These are phyloP conservation scores for Thuidium tamariscinum DNA, from an alignment of 225 moss, liverwort and hornwort genomes.

Conservation along the genomic window DNA sequence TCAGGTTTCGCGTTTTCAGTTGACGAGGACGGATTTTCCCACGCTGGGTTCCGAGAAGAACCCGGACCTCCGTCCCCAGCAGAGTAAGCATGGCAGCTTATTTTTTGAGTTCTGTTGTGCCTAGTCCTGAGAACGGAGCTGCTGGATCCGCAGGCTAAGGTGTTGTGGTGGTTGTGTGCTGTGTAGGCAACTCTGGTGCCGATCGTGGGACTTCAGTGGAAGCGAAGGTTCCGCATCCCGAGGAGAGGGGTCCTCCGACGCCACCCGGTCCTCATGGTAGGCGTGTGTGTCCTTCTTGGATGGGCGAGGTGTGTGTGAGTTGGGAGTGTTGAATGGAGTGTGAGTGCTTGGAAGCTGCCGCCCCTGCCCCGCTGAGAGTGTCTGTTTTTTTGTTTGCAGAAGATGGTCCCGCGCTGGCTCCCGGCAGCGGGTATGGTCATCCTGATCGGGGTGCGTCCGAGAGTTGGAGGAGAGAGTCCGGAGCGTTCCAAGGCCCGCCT, in stretches of 20 bases:
- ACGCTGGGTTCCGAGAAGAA: conserved; percentile 95
- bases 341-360: background rate
- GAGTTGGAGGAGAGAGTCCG: conserved; percentile 66
- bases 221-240: conserved; percentile 40
- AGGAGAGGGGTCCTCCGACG: conserved; percentile 53
- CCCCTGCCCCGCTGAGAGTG: background rate
- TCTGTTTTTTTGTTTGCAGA: conserved; percentile 19
- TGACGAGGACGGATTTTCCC: conserved; percentile 92
- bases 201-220: conserved; percentile 54
- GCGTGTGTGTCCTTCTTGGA: background rate
- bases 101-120: background rate
- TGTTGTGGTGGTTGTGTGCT: background rate
- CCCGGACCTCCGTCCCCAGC: conserved; percentile 97
- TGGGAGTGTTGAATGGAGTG: background rate
- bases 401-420: conserved; percentile 29
- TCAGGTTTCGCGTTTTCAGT: conserved; percentile 82
- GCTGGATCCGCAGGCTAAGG: background rate
- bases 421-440: conserved; percentile 40
- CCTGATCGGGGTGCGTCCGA: conserved; percentile 64
- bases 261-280: conserved; percentile 62
- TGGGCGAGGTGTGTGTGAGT: too few relatives aligned
- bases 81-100: conserved; percentile 24
- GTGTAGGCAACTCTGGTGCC: conserved; percentile 35
- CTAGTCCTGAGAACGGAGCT: background rate
- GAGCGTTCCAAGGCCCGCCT: conserved; percentile 50